Evolutionary conservation across 768 basidiomycete genomes (phyloP).

Genomic region (Trametes elegans): DNA sequence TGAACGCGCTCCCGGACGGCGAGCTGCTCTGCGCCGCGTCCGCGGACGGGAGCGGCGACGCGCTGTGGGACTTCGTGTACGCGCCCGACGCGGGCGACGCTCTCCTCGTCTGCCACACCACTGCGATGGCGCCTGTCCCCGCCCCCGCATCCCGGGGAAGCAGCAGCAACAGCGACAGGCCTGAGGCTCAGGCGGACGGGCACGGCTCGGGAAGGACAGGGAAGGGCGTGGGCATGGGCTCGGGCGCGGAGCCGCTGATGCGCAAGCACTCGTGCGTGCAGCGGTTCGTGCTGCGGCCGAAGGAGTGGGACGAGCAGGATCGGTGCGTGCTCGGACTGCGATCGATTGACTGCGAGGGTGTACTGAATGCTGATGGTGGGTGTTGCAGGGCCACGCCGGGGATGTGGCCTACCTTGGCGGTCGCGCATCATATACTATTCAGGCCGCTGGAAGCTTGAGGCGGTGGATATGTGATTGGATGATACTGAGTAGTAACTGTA

Average conservation of each 20-base stretch:
- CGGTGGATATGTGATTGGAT: too few relatives aligned
- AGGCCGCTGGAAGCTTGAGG: too few relatives aligned
- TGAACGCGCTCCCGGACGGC: slow-evolving; percentile 22
- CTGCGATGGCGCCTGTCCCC: not conserved
- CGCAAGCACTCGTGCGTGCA: slow-evolving; percentile 16
- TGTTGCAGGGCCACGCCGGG: slow-evolving; percentile 17
- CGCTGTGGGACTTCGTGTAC: slow-evolving; percentile 18
- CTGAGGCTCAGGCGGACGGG: too few relatives aligned
- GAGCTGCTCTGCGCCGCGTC: slow-evolving; percentile 3
- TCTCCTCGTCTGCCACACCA: slow-evolving; percentile 20
- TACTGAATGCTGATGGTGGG: not conserved
- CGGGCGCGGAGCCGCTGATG: not conserved
- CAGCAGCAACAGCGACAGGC: not conserved
- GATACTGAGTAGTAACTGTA: too few relatives aligned
- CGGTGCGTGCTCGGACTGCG: slow-evolving; percentile 16
- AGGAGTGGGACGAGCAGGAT: slow-evolving; percentile 23
- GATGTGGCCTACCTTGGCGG: slow-evolving; percentile 22
- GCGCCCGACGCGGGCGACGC: slow-evolving; percentile 8
- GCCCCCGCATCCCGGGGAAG: not conserved
- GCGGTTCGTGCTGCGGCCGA: slow-evolving; percentile 22
- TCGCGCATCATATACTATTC: slow-evolving; percentile 25
- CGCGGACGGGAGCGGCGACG: not conserved
- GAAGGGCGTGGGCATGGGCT: not conserved
- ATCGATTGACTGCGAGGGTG: not conserved
- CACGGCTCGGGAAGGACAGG: too few relatives aligned